Evolutionary conservation across 2,329 filamentous ascomycete species (phyloP), one percentile per base, ranked within the genome.

Genomic region (Didymella pinodella): DNA sequence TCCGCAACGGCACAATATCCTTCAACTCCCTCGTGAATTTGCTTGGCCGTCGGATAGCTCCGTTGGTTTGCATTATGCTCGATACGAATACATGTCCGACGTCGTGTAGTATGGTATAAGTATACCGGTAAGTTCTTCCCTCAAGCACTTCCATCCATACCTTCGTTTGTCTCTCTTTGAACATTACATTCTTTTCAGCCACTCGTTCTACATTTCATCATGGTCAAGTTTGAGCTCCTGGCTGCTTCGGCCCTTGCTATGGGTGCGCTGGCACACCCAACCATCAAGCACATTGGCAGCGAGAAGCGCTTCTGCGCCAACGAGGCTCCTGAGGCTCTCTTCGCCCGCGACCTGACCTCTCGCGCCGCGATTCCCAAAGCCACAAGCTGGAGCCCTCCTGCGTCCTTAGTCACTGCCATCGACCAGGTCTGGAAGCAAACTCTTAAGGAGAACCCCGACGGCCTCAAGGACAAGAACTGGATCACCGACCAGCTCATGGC

Each of bases 391-490:
- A 36, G 7, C 16, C 32, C 32, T n/a, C 32, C 32, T 16, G n/a
- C 32, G 16, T 36, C 32, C 16, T n/a, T 72, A 54, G 62, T 66
- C 45, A 71, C 66, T 12, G 66, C 52, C 16, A 65, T 72, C 26
- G 63, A 70, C 50, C 64, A 72, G 50, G 61, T 61, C 48, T 72
- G 69, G 69, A 63, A 61, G 36, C 65, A 65, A 34, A 67, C 68
- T 20, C 54, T 71, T 47, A 63, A 65, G 48, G 66, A 68, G 38
- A 71, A 70, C 44, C 59, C 65, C 2, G 49, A 70, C 6, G 59
- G 66, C 12, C 63, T 69, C 18, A 38, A 67, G 31, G 70, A 72
- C 60, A 68, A 65, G 59, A 74, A 74, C 60, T 74, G 70, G 64
- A 67, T 70, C 56, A 68, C 62, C 32, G 72, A 75, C 54, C 68